Conservation (phyloP, 768 basidiomycete genomes). For the Rhodosporidiobolus odoratus region DNA sequence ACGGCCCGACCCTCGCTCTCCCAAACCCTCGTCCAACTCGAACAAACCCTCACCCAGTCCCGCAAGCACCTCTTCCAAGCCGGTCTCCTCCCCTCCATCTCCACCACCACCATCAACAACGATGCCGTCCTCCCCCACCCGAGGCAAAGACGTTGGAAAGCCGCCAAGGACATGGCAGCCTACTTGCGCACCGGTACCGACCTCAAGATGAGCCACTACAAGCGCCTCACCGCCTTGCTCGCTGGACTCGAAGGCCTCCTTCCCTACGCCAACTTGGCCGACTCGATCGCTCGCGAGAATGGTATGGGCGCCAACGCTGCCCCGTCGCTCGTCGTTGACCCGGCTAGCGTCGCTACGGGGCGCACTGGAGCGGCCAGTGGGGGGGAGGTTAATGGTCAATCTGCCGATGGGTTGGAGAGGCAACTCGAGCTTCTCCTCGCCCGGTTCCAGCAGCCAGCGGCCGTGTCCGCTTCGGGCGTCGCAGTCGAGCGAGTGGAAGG, state of each 20-base stretch:
- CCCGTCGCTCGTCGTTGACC: slow-evolving; percentile 31
- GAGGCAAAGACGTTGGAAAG: slow-evolving; percentile 23
- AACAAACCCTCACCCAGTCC: slow-evolving; percentile 16
- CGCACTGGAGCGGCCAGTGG: not conserved
- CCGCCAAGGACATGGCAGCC: slow-evolving; percentile 29
- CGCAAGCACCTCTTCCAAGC: slow-evolving; percentile 37
- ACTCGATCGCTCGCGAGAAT: slow-evolving; percentile 5
- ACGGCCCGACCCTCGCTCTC: slow-evolving; percentile 37
- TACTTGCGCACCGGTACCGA: slow-evolving; percentile 32
- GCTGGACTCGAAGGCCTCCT: slow-evolving; percentile 29
- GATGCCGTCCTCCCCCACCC: slow-evolving; percentile 34
- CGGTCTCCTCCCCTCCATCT: slow-evolving; percentile 36
- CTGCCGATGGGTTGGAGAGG: not conserved
- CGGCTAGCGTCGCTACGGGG: slow-evolving; percentile 27
- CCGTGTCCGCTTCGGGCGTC: slow-evolving; percentile 26
- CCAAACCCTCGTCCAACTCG: slow-evolving; percentile 30
- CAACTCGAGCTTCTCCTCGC: slow-evolving; percentile 30
- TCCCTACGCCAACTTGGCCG: slow-evolving; percentile 33
- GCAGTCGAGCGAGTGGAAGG: slow-evolving; percentile 42
- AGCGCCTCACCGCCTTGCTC: slow-evolving; percentile 29
- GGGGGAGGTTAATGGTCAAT: not conserved
- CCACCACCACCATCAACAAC: slow-evolving; percentile 1
- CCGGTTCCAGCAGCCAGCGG: slow-evolving; percentile 14
- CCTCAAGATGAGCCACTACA: slow-evolving; percentile 32
- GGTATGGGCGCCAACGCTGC: not conserved